phyloP scores from a whole-genome alignment of 768 basidiomycete species.

The Galerina sulciceps region DNA sequence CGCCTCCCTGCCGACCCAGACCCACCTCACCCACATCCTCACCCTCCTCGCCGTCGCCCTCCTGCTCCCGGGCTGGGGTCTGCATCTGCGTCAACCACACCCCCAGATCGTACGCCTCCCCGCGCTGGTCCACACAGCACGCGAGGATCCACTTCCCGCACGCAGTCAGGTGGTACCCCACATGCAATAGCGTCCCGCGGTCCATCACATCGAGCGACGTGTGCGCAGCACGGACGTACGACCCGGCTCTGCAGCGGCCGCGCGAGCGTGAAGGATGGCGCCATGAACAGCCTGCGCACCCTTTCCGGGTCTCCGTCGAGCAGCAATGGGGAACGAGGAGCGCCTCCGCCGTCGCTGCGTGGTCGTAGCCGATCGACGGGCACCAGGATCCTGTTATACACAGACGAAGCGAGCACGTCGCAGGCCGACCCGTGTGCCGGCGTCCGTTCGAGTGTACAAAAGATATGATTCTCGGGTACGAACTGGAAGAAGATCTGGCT shows the following conservation, averaged over 20 bases:
- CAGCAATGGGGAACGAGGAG: conserved; percentile 21
- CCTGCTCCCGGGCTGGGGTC: conserved; percentile 27
- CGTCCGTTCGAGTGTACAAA: conserved; percentile 50
- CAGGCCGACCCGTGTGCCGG: conserved; percentile 43
- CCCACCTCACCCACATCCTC: conserved; percentile 17
- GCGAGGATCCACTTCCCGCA: conserved; percentile 81
- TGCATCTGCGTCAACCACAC: conserved; percentile 66
- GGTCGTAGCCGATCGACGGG: conserved; percentile 66
- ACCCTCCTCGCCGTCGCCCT: conserved; percentile 15
- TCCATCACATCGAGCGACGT: conserved; percentile 49
- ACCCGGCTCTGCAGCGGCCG: conserved; percentile 43
- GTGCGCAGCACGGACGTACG: conserved; percentile 38
- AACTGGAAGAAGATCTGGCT: conserved; percentile 72
- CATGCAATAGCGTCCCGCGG: conserved; percentile 64
- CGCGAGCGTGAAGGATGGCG: conserved; percentile 68
- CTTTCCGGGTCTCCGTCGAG: conserved; percentile 26
- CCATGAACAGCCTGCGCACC: conserved; percentile 58
- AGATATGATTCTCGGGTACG: conserved; percentile 67
- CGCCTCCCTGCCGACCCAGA: not conserved
- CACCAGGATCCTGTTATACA: conserved; percentile 74
- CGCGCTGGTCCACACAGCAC: conserved; percentile 78
- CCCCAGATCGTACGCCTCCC: conserved; percentile 71
- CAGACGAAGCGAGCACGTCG: conserved; percentile 57
- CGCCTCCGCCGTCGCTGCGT: conserved; percentile 31
- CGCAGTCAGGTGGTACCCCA: conserved; percentile 69